Conservation (phyloP, 306 rosid genomes). For the Oemleria cerasiformis region DNA sequence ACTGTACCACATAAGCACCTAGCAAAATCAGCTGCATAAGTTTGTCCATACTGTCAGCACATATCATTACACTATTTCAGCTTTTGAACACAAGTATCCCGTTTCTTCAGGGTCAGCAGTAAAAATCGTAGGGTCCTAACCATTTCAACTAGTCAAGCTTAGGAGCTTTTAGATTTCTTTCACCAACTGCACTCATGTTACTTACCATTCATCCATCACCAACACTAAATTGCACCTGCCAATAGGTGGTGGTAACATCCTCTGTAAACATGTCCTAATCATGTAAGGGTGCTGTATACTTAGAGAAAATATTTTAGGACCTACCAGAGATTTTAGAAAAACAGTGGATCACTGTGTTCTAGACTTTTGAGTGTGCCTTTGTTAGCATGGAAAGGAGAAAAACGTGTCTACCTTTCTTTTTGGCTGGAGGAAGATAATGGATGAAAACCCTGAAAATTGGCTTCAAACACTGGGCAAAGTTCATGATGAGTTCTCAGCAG, state of each 20-base stretch:
- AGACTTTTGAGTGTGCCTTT: neutral
- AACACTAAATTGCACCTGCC: neutral
- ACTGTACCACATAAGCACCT: neutral
- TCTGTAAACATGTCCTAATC: neutral
- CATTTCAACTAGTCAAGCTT: neutral
- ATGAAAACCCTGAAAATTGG: neutral
- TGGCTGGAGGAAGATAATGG: neutral
- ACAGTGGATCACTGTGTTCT: neutral
- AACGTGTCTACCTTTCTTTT: neutral
- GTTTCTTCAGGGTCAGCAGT: neutral
- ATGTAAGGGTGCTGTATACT: neutral
- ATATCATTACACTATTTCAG: neutral
- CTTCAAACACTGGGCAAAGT: neutral
- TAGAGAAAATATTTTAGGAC: neutral
- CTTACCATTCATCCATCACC: neutral
- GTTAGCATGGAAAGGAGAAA: slow-evolving; percentile 1
- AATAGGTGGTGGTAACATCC: neutral
- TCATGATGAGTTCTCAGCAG: neutral
- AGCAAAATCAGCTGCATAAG: neutral
- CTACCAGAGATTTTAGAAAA: neutral
- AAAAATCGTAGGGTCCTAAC: neutral
- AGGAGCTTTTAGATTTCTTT: neutral
- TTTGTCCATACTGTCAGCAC: neutral
- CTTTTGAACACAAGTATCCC: neutral
- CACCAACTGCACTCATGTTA: neutral